Evolutionary conservation across 176 grass and related monocot species (phyloP), one percentile per base, ranked within the genome.

Genomic region (Hordeum marinum): DNA sequence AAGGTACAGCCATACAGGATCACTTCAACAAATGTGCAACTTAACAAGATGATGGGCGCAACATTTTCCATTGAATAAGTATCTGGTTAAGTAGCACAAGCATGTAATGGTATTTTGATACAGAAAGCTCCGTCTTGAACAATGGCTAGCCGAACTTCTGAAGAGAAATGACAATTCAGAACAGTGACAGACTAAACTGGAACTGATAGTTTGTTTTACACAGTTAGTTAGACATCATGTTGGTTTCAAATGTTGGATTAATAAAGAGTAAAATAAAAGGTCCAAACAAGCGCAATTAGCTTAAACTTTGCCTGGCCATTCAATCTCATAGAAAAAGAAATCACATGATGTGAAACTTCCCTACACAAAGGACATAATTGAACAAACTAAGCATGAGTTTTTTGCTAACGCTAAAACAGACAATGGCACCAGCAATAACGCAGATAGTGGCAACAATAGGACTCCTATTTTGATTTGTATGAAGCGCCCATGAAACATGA

Each of bases 141-240:
- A 55, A 81, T 72, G 13, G 41, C 69, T 77, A 65, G n/a, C 70
- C 13, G 8, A 48, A 73, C 70, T 73, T 65, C 14, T 52, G 25
- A 69, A 60, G n/a, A 76, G 31, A 75, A 32, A 81, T 76, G 14
- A 8, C 12, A 46, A 32, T 68, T n/a, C 40, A 64, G 3, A 79
- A 21, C n/a, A 50, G 45, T 73, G 12, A 80, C 32, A 23, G 18
- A 32, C 7, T 57, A 41, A 80, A 66, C 48, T 48, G 34, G 5
- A 81, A 86, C 68, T 21, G 21, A 42, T 60, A 79, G 13, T 62
- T 25, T 67, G 12, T 76, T 62, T 62, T 43, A 27, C 24, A 11
- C 70, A 98, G 89, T 90, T 98, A 94, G 84, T 92, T 94, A 17
- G 24, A 71, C 90, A 94, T 94, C 70, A 46, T 73, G 42, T 46